Evolutionary conservation across 805 yeast genomes (phyloP).

Genomic region (Wickerhamiella slavikovae): DNA sequence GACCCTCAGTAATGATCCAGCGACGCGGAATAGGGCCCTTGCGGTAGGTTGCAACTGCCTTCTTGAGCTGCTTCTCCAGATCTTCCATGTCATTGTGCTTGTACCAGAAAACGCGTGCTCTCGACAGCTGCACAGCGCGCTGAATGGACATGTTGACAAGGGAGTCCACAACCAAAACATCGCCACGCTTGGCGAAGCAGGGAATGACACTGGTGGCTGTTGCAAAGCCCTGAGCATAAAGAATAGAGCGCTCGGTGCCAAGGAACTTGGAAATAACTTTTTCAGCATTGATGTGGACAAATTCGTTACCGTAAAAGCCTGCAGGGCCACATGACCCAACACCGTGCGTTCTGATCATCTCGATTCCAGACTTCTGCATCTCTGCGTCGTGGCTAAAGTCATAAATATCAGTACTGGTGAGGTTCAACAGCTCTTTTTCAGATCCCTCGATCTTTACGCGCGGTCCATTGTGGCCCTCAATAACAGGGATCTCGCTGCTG

Average conservation of each 20-base stretch:
- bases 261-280: constrained; percentile 54
- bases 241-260: constrained; percentile 55
- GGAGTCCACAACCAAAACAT: constrained; percentile 70
- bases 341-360: constrained; percentile 48
- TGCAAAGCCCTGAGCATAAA: constrained; percentile 84
- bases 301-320: constrained; percentile 90
- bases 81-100: constrained; percentile 77
- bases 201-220: constrained; percentile 79
- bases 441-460: constrained; percentile 16
- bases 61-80: constrained; percentile 41
- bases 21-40: constrained; percentile 66
- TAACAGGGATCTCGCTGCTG: constrained; percentile 38
- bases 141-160: constrained; percentile 59
- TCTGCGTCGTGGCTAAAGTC: constrained; percentile 30
- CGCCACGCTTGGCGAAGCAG: constrained; percentile 89
- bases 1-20: constrained; percentile 78
- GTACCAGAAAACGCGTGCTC: constrained; percentile 55
- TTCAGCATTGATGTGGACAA: constrained; percentile 65
- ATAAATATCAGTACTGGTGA: constrained; percentile 54
- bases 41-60: constrained; percentile 36
- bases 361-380: constrained; percentile 33
- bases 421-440: constrained; percentile 30
- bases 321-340: constrained; percentile 99
- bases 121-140: constrained; percentile 69
- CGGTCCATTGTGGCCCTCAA: constrained; percentile 32